Base-by-base conservation (phyloP, 2,329 filamentous ascomycete genomes). In the Cordyceps pruinosa region DNA sequence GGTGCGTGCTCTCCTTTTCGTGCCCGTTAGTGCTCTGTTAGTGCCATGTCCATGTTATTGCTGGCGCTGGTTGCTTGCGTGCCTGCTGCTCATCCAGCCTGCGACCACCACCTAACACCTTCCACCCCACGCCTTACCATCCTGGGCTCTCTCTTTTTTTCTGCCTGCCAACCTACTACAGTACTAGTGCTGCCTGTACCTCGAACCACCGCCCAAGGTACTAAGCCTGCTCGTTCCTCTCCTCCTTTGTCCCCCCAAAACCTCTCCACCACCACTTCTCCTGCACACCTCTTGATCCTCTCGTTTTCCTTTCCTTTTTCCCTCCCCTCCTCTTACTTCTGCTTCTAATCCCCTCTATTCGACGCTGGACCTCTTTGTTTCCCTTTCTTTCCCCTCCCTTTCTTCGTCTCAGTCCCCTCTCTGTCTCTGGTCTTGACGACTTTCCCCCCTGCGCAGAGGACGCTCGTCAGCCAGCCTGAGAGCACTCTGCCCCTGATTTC, bases 401-500 rank as follows among this genome's bases (percentile, higher is more conserved):
- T 49, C 32, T 15, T 42, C 35, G 10, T 28, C 23, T 30, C 19
- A 9, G 23, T 50, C 39, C 35, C 54, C 37, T 50, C 42, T 50
- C 54, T 45, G 39, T 30, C 46, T 23, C 37, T 45, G 17, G 39
- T 26, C 26, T 30, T 39, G 46, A 44, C 46, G 21, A 35, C 17
- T 26, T 41, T 34, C 12, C 21, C 54, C 39, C 17, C 35, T 5
- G 12, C 32, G 35, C 37, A 26, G 35, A 49, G 46, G 39, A 44
- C 30, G 26, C 30, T 32, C 21, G 46, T 50, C 54, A 50, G 54
- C 54, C 45, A 56, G 54, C 46, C 53, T 56, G 53, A 56, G 21
- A 47, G 53, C 35, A 34, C 44, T 56, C 44, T 56, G 45, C 56
- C 56, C 56, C 56, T 58, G 48, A 46, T 58, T 51, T 39, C 34